These are phyloP conservation scores for Nicotiana paniculata DNA, from an alignment of 257 asterid species.

Conservation along the genomic window DNA sequence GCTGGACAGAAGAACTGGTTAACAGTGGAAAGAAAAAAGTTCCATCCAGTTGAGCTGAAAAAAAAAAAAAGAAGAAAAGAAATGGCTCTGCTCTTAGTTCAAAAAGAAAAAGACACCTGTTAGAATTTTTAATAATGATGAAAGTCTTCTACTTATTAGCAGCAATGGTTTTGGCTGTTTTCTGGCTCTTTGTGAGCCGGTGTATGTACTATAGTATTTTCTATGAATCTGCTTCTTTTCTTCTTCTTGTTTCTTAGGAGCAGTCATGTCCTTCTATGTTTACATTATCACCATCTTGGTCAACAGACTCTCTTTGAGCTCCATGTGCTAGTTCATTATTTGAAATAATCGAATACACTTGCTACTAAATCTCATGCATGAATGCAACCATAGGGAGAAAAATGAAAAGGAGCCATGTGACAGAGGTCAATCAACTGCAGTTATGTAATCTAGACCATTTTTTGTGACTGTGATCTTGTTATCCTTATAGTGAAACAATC, in stretches of 20 bases:
- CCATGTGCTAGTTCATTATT: not conserved
- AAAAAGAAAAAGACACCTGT: not conserved
- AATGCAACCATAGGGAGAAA: not conserved
- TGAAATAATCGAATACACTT: not conserved
- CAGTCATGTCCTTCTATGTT: not conserved
- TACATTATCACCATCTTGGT: not conserved
- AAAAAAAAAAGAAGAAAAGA: not conserved
- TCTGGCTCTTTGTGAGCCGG: not conserved
- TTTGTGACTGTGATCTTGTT: not conserved
- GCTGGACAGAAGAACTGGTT: not conserved
- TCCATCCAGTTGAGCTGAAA: not conserved
- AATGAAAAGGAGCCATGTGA: not conserved
- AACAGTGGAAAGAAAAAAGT: not conserved
- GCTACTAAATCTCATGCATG: not conserved
- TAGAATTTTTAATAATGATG: not conserved
- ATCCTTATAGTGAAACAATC: not conserved
- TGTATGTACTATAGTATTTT: not conserved
- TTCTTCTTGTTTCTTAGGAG: not conserved
- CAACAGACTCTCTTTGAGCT: not conserved
- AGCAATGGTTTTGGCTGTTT: not conserved
- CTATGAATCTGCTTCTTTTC: not conserved
- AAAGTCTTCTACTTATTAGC: not conserved
- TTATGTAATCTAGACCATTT: not conserved
- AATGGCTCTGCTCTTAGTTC: not conserved
- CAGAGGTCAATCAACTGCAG: not conserved